Base-by-base conservation (phyloP, 2,329 filamentous ascomycete genomes). In the Pseudogymnoascus sp. region DNA sequence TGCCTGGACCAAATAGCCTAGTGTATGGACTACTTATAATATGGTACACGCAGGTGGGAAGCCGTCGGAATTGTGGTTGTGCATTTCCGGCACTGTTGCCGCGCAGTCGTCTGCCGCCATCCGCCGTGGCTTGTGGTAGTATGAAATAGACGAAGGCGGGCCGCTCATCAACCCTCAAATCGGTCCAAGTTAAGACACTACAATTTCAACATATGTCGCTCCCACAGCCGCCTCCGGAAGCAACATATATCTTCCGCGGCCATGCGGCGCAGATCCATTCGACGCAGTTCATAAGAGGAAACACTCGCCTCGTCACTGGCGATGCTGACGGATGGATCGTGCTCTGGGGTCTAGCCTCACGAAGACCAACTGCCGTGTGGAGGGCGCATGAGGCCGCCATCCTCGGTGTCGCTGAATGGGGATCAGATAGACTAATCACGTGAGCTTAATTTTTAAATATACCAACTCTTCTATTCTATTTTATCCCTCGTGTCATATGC, bases 241-340 rank as follows among this genome's bases (percentile, higher is more conserved):
- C 73, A 38, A 65, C 70, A 8, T 74, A 88, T 73, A 86, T 97
- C 65, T 83, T 99, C 38, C 89, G 95, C 67, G 95, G 95, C 62
- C 95, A 97, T 78, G 83, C 84, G 63, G 82, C 89, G 0, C 87
- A 91, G 67, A 87, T 97, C 59, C 92, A 97, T 73, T 84, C 86
- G 19, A 81, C 93, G 3, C 78, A 83, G 62, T 93, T 97, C 72
- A 80, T 91, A 68, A 82, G 84, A 62, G 75, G 78, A 42, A 96
- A 97, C 73, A 81, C 84, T 64, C 87, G 90, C 35, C 85, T 99
- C 5, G 79, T 91, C 11, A 95, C 91, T 0, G 93, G 90, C 36
- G 95, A 99, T 76, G 90, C 91, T 8, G 90, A 96, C 44, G 95
- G 95, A 65, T 97, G 89, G 82, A 80, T 96, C 35, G 83, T 96